phyloP scores from a whole-genome alignment of 73 alveolate species.

The Breviolum minutum region DNA sequence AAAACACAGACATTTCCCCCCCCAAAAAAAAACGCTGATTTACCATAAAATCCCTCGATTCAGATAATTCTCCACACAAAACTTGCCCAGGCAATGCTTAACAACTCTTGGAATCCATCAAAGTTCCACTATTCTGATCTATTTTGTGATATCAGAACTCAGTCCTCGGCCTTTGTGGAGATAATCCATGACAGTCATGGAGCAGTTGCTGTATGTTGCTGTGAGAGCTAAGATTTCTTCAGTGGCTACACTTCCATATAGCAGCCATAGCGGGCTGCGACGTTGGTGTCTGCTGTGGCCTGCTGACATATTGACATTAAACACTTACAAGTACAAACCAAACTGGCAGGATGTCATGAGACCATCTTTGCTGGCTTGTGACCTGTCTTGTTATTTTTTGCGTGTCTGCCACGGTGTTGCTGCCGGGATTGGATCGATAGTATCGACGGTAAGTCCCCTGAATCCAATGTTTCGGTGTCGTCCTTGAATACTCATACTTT shows the following conservation, averaged over 20 bases:
- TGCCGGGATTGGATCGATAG: too few relatives aligned
- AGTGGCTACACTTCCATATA: background rate
- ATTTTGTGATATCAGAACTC: too few relatives aligned
- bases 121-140: too few relatives aligned
- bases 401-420: too few relatives aligned
- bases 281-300: too few relatives aligned
- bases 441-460: too few relatives aligned
- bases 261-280: background rate
- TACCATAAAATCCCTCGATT: too few relatives aligned
- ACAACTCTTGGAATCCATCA: background rate
- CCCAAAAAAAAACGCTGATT: background rate
- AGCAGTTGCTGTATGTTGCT: background rate
- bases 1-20: background rate
- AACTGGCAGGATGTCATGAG: background rate
- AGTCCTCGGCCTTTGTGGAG: background rate
- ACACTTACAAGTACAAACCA: background rate
- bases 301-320: background rate
- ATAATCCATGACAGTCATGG: background rate
- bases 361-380: background rate
- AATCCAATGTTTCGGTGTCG: too few relatives aligned
- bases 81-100: background rate
- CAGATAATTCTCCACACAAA: too few relatives aligned
- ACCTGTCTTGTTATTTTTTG: too few relatives aligned
- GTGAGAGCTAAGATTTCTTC: background rate
- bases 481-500: too few relatives aligned